Conservation (phyloP, 2,329 filamentous ascomycete species). For the Arachnopeziza araneosa region DNA sequence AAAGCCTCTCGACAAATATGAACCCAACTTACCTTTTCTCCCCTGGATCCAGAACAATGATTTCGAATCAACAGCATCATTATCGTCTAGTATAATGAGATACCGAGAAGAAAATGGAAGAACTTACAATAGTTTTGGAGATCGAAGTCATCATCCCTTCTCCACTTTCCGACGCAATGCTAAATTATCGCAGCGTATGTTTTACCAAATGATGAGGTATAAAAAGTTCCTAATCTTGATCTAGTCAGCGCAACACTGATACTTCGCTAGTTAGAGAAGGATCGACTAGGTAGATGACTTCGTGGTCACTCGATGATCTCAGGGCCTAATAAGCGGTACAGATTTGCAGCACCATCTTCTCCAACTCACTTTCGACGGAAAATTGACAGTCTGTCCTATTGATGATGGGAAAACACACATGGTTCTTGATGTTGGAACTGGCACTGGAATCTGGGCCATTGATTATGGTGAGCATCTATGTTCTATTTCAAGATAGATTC, state of each 20-base stretch:
- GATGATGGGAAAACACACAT: background rate
- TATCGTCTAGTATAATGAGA: conserved; percentile 32
- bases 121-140: conserved; percentile 17
- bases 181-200: background rate
- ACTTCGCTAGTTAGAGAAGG: conserved; percentile 28
- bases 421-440: conserved; percentile 10
- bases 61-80: conserved; percentile 11
- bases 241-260: background rate
- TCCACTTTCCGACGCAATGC: background rate
- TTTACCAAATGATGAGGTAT: background rate
- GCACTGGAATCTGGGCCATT: conserved; percentile 12
- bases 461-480: conserved; percentile 6
- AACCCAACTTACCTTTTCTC: background rate
- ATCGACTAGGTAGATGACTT: conserved; percentile 29
- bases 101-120: conserved; percentile 31
- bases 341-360: conserved; percentile 15
- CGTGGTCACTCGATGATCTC: background rate
- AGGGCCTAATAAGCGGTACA: background rate
- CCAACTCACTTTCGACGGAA: conserved; percentile 7
- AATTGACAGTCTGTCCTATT: conserved; percentile 1
- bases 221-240: conserved; percentile 13
- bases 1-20: background rate
- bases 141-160: background rate
- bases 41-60: background rate
- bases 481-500: background rate